A percentile compares a stretch with the other conserved stretches of the same genome.
Conservation (phyloP, 208 protist genomes). For the Trypanosoma mega region DNA sequence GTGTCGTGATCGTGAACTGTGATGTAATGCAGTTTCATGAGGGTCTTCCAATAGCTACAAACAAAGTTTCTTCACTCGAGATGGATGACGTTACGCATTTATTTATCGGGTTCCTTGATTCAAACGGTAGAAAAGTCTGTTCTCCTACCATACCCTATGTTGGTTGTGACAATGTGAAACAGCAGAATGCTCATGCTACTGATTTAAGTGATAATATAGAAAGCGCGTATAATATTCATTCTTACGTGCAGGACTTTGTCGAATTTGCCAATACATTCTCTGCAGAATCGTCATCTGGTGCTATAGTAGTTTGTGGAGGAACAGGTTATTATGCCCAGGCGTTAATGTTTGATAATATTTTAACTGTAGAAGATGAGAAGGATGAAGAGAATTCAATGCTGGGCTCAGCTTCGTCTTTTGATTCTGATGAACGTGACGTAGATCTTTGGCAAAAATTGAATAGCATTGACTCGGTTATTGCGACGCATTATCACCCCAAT, state of each 20-base stretch:
- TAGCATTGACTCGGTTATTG: conserved; percentile 64
- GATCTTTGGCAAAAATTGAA: conserved; percentile 56
- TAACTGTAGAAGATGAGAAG: conserved; percentile 36
- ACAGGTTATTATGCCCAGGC: conserved; percentile 77
- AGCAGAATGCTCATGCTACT: neutral
- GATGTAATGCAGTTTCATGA: conserved; percentile 90
- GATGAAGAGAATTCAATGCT: conserved; percentile 4
- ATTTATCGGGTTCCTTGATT: conserved; percentile 69
- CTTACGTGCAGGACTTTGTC: conserved; percentile 45
- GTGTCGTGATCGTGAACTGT: conserved; percentile 85
- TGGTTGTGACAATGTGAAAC: conserved; percentile 19
- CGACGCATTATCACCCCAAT: conserved; percentile 79
- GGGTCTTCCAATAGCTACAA: conserved; percentile 85
- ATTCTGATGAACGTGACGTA: conserved; percentile 10
- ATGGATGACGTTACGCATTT: conserved; percentile 63
- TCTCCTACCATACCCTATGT: conserved; percentile 26
- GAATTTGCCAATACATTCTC: conserved; percentile 33
- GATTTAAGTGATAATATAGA: neutral
- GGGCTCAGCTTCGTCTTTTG: neutral
- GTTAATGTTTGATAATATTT: conserved; percentile 58
- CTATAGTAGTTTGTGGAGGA: conserved; percentile 80
- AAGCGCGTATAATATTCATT: conserved; percentile 46
- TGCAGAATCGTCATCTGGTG: conserved; percentile 30
- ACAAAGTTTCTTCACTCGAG: conserved; percentile 70
- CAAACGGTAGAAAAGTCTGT: conserved; percentile 27